phyloP scores from a whole-genome alignment of 345 rosid species.

The Dovyalis caffra region DNA sequence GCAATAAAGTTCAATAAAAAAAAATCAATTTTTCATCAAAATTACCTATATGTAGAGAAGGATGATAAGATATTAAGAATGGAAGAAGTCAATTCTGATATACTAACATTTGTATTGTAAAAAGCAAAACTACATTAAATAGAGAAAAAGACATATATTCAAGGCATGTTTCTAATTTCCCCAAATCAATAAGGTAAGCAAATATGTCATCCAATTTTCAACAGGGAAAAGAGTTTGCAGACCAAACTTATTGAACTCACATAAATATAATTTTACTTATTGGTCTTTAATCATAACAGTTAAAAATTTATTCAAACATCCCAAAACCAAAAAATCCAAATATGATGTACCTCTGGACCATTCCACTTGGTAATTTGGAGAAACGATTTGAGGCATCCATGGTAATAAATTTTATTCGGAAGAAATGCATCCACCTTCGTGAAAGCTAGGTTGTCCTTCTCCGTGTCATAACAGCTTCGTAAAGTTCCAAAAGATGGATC shows the following conservation, averaged over 20 bases:
- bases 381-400: constrained; percentile 85
- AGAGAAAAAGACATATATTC: not conserved
- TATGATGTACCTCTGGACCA: constrained; percentile 84
- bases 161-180: constrained; percentile 3
- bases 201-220: not conserved
- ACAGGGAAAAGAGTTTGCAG: not conserved
- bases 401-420: constrained; percentile 77
- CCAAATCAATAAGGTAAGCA: not conserved
- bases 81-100: not conserved
- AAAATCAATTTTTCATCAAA: too few species aligned
- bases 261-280: not conserved
- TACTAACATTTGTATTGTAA: not conserved
- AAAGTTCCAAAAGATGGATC: constrained; percentile 23
- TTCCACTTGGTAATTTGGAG: constrained; percentile 93
- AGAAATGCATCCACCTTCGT: constrained; percentile 78
- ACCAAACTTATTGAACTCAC: not conserved
- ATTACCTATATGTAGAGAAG: not conserved
- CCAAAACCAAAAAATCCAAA: not conserved
- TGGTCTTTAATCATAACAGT: not conserved
- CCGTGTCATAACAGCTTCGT: constrained; percentile 78
- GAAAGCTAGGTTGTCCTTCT: constrained; percentile 83
- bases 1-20: too few species aligned
- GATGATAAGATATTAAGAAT: not conserved
- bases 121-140: not conserved
- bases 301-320: not conserved